A percentile compares a stretch with the other conserved stretches of the same genome.
phyloP scores from a whole-genome alignment of 2,329 filamentous ascomycete species.

The Penicillium vulpinum region DNA sequence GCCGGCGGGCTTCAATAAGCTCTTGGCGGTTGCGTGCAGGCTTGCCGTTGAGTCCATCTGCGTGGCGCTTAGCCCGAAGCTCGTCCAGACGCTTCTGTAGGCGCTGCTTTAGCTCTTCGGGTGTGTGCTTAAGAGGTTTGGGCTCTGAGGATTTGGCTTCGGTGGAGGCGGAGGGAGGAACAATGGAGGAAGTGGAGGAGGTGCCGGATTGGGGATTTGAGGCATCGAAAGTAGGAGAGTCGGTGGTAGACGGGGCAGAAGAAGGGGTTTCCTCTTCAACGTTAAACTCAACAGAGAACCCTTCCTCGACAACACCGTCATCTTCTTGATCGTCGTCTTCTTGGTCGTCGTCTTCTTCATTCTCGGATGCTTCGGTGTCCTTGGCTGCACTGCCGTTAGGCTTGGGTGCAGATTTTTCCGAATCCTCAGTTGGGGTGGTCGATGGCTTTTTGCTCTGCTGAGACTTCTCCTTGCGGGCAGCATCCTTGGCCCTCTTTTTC shows the following conservation, averaged over 20 bases:
- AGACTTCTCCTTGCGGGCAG: conserved; percentile 36
- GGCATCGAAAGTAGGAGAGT: conserved; percentile 59
- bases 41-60: conserved; percentile 77
- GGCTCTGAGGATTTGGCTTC: conserved; percentile 42
- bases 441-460: conserved; percentile 28
- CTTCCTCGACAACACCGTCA: conserved; percentile 50
- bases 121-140: conserved; percentile 67
- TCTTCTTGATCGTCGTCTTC: conserved; percentile 31
- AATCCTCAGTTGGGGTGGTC: conserved; percentile 17
- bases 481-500: conserved; percentile 48
- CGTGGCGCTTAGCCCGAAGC: conserved; percentile 81
- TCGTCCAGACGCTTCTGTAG: conserved; percentile 81
- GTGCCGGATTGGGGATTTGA: conserved; percentile 53
- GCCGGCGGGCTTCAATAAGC: conserved; percentile 82
- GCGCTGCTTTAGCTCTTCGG: conserved; percentile 72
- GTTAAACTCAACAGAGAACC: conserved; percentile 52
- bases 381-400: conserved; percentile 15
- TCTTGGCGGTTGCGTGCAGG: conserved; percentile 85
- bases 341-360: conserved; percentile 30
- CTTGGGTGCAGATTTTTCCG: conserved; percentile 26
- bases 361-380: conserved; percentile 21
- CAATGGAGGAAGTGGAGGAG: conserved; percentile 69
- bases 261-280: conserved; percentile 40
- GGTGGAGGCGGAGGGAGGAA: conserved; percentile 43
- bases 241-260: conserved; percentile 50